Conservation (phyloP, 2,329 filamentous ascomycete species). For the Sclerotinia borealis region DNA sequence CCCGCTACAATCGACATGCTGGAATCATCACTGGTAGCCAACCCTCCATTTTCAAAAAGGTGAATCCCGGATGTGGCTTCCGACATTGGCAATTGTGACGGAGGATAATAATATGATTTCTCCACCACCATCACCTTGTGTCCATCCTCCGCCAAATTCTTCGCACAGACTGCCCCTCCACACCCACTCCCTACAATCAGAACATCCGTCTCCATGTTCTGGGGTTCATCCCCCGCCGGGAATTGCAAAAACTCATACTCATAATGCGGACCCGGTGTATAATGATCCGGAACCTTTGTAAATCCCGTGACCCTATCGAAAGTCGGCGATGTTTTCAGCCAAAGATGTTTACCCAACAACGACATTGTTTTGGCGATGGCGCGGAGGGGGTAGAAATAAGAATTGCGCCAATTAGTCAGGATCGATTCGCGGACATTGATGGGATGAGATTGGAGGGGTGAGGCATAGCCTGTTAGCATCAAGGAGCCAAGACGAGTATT, state of each 20-base stretch:
- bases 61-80: conserved; percentile 53
- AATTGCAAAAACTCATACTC: conserved; percentile 32
- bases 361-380: conserved; percentile 50
- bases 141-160: conserved; percentile 72
- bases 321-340: conserved; percentile 45
- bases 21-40: conserved; percentile 49
- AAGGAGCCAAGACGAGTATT: conserved; percentile 59
- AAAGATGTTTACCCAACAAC: conserved; percentile 42
- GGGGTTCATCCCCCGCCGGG: conserved; percentile 34
- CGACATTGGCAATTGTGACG: conserved; percentile 68
- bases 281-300: conserved; percentile 44
- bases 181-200: conserved; percentile 84
- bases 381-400: conserved; percentile 50
- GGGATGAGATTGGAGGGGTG: conserved; percentile 56
- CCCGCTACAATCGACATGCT: conserved; percentile 60
- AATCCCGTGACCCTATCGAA: conserved; percentile 53
- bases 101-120: conserved; percentile 71
- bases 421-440: conserved; percentile 54
- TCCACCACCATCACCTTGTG: conserved; percentile 74
- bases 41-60: conserved; percentile 64
- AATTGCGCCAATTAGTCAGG: conserved; percentile 54
- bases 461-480: conserved; percentile 61
- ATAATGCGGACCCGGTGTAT: conserved; percentile 34
- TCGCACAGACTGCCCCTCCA: conserved; percentile 75
- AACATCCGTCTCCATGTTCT: conserved; percentile 69